Evolutionary conservation across 1,284 basidiomycete genomes (phyloP).

Genomic region (Malassezia sp.): DNA sequence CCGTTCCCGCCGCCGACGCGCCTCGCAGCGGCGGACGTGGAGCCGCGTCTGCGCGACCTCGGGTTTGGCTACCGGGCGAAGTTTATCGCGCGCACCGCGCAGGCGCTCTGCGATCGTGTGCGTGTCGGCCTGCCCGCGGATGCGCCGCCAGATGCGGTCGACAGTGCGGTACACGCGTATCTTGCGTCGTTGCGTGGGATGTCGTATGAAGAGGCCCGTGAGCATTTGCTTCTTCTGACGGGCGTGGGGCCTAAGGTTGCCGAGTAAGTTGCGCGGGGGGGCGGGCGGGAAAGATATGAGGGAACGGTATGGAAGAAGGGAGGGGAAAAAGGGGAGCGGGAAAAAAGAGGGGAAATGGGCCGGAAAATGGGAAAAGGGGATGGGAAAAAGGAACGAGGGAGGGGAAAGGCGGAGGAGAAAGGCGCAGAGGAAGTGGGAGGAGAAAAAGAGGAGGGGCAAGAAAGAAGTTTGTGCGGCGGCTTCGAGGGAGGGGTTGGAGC

Average conservation of each 20-base stretch:
- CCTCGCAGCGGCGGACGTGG: conserved; percentile 55
- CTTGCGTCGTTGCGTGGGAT: conserved; percentile 54
- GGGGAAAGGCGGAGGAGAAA: too few relatives aligned
- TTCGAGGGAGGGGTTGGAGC: too few relatives aligned
- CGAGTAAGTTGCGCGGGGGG: conserved; percentile 28
- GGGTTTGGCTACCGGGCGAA: conserved; percentile 93
- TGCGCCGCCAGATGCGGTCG: neutral
- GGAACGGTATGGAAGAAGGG: too few relatives aligned
- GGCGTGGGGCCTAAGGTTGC: conserved; percentile 77
- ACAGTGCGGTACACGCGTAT: conserved; percentile 52
- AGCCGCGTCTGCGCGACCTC: conserved; percentile 57
- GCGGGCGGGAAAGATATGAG: too few relatives aligned
- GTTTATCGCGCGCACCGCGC: conserved; percentile 73
- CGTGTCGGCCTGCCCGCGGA: neutral
- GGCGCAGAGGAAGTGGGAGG: too few relatives aligned
- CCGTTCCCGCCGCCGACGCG: conserved; percentile 70
- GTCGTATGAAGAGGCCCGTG: conserved; percentile 57
- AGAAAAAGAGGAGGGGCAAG: too few relatives aligned
- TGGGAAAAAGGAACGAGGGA: too few relatives aligned
- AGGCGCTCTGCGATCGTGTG: conserved; percentile 55
- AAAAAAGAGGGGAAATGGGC: too few relatives aligned
- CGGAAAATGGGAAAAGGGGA: too few relatives aligned
- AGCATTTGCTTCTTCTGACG: conserved; percentile 63
- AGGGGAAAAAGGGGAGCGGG: too few relatives aligned
- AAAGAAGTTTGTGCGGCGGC: too few relatives aligned